Evolutionary conservation across 2,329 filamentous ascomycete species (phyloP), one percentile per base, ranked within the genome.

Genomic region (Cadophora gregata): DNA sequence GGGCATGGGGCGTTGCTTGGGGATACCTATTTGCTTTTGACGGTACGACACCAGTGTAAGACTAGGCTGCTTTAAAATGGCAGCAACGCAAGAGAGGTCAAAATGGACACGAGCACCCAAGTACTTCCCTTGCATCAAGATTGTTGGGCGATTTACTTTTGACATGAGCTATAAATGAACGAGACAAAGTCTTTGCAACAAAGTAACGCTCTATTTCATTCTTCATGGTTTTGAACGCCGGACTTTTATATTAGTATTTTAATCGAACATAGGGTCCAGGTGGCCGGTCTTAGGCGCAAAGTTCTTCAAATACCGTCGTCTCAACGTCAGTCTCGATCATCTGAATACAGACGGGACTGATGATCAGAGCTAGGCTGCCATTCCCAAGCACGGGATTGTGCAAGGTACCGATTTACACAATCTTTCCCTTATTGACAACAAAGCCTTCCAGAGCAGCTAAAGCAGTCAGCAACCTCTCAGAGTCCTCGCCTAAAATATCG

Each of bases 401-500:
- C 12, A 14, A 27, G 47, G 16, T 50, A 19, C 14, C 4, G 21
- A 25, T 47, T 65, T 67, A 75, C 29, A 72, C 64, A 67, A 97
- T 91, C 70, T 89, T 89, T 21, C 96, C 96, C 81, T 94, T 93
- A 77, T 97, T 97, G n/a, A 96, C 91, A 24, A 98, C 92, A 77
- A 98, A 98, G 0, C 85, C 91, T 77, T 98, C 93, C 31, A 98
- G 79, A 3, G 88, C 92, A 75, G 92, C 90, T 87, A 70, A 36
- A 58, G 16, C 33, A 33, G 63, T 72, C 63, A 73, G 70, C 31
- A 67, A 19, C 36, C n/a, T 16, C 27, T 5, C 31, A 14, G 21
- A 24, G 5, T 8, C 10, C 25, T 3, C 24, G 10, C 33, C 25
- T 10, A 33, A 14, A 58, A 21, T 9, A 58, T 29, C n/a, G 51